These are phyloP conservation scores for Penicillium canescens DNA, from an alignment of 495 filamentous ascomycete genomes.

Conservation along the genomic window DNA sequence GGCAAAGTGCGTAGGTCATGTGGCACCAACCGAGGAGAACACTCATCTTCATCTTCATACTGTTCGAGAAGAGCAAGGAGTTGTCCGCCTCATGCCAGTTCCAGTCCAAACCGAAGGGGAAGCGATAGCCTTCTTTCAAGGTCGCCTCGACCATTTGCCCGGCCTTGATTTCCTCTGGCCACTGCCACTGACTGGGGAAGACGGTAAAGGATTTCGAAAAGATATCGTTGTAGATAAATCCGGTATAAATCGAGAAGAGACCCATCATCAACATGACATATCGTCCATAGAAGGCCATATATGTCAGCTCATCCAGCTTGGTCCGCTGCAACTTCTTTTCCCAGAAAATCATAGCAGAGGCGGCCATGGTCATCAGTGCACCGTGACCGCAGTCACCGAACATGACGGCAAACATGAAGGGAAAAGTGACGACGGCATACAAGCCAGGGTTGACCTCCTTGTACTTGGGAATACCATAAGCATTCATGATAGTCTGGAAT, in stretches of 20 bases:
- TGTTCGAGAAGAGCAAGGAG: slow-evolving; percentile 90
- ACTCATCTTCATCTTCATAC: slow-evolving; percentile 99
- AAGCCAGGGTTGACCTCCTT: slow-evolving; percentile 95
- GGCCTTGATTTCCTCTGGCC: slow-evolving; percentile 65
- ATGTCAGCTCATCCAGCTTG: slow-evolving; percentile 90
- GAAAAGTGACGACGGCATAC: slow-evolving; percentile 94
- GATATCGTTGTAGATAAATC: slow-evolving; percentile 95
- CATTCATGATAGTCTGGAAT: slow-evolving; percentile 98
- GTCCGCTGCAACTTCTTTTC: slow-evolving; percentile 81
- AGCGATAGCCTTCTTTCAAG: slow-evolving; percentile 72
- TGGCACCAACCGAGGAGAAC: slow-evolving; percentile 95
- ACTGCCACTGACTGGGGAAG: slow-evolving; percentile 87
- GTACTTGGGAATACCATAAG: slow-evolving; percentile 96
- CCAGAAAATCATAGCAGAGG: slow-evolving; percentile 90
- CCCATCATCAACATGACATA: slow-evolving; percentile 99
- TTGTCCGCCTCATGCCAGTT: slow-evolving; percentile 96
- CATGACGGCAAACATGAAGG: slow-evolving; percentile 99
- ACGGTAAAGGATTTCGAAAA: slow-evolving; percentile 91
- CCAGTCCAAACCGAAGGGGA: slow-evolving; percentile 96
- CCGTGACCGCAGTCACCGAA: slow-evolving; percentile 97
- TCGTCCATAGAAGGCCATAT: slow-evolving; percentile 97
- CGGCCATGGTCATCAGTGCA: slow-evolving; percentile 75
- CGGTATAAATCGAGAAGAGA: slow-evolving; percentile 93
- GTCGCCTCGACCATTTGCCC: slow-evolving; percentile 62
- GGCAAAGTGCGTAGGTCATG: slow-evolving; percentile 97